Evolutionary conservation across 2,329 filamentous ascomycete species (phyloP).

Genomic region (Alternaria consortialis): DNA sequence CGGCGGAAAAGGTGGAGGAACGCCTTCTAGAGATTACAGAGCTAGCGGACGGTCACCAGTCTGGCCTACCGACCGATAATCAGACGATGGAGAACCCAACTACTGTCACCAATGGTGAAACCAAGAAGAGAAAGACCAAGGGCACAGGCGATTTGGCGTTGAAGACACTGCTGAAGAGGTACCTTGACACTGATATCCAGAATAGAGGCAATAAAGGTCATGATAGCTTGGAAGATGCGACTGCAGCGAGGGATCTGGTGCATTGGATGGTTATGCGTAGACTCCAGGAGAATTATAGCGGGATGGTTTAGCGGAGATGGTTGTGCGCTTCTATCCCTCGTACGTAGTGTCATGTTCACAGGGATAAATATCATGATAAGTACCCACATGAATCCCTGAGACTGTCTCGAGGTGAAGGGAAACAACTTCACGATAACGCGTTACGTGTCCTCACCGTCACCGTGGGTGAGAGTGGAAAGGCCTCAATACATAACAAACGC

Average conservation of each 20-base stretch:
- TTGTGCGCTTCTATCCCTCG: not conserved
- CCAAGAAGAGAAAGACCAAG: conserved; percentile 10
- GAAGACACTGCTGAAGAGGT: conserved; percentile 85
- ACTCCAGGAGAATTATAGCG: not conserved
- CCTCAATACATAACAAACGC: too few species aligned
- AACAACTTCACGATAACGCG: too few species aligned
- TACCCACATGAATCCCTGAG: too few species aligned
- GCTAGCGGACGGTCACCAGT: not conserved
- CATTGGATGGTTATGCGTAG: conserved; percentile 71
- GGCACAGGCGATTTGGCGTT: conserved; percentile 51
- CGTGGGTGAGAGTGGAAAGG: not conserved
- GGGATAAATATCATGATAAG: too few species aligned
- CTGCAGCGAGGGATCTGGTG: conserved; percentile 86
- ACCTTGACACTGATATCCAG: conserved; percentile 85
- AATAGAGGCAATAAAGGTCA: conserved; percentile 74
- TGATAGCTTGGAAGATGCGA: conserved; percentile 89
- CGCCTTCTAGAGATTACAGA: not conserved
- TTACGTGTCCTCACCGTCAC: too few species aligned
- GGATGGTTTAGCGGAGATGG: not conserved
- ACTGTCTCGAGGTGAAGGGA: too few species aligned
- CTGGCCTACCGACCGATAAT: not conserved
- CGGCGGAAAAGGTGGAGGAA: not conserved
- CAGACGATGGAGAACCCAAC: not conserved
- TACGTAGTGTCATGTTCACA: too few species aligned
- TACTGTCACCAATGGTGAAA: not conserved